Evolutionary conservation across 73 alveolate species (phyloP).

Genomic region (Paramecium sonneborni): DNA sequence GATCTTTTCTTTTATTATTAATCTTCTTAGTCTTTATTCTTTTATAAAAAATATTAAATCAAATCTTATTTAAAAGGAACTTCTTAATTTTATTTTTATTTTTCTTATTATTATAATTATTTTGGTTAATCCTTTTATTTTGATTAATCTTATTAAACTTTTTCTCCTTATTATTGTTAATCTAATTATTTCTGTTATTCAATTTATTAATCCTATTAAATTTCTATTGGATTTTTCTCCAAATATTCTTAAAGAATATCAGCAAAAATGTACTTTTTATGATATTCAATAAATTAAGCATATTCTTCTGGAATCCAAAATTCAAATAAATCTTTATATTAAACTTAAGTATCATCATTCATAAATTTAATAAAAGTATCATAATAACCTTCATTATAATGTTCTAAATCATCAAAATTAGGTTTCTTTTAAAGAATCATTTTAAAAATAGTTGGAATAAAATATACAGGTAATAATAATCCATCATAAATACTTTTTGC

Average conservation of each 20-base stretch:
- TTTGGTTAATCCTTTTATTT: not conserved
- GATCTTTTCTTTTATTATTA: not conserved
- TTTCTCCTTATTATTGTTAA: not conserved
- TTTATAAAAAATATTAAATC: not conserved
- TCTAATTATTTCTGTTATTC: not conserved
- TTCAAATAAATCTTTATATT: constrained; percentile 29
- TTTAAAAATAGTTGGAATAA: constrained; percentile 24
- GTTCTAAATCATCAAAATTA: constrained; percentile 40
- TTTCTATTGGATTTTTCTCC: not conserved
- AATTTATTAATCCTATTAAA: not conserved
- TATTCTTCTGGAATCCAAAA: constrained; percentile 58
- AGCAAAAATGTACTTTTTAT: not conserved
- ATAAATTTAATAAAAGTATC: constrained; percentile 33
- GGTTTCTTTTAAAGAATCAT: not conserved
- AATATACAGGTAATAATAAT: constrained; percentile 3
- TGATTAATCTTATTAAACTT: not conserved
- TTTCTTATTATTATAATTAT: not conserved
- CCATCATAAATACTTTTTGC: constrained; percentile 41
- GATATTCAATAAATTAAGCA: not conserved
- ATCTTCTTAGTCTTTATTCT: not conserved
- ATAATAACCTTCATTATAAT: constrained; percentile 54
- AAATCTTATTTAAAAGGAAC: not conserved
- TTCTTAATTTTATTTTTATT: not conserved
- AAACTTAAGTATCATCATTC: constrained; percentile 30
- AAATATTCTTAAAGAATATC: constrained; percentile 8